Conservation (phyloP, 2,329 filamentous ascomycete species). For the Exophiala sideris region DNA sequence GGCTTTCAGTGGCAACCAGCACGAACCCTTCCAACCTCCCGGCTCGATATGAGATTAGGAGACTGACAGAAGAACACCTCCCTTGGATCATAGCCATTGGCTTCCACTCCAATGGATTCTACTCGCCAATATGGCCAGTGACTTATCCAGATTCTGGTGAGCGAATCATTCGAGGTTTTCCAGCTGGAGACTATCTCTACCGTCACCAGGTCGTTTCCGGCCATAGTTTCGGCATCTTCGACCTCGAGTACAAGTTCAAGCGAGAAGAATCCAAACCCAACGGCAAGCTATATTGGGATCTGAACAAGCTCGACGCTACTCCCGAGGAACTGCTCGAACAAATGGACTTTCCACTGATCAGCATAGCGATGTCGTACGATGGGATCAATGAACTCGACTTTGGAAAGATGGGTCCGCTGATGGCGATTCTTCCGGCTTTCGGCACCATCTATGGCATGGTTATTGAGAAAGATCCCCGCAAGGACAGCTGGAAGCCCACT, state of each 20-base stretch:
- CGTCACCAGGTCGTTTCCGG: constrained; percentile 35
- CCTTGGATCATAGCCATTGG: constrained; percentile 19
- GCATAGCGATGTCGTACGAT: constrained; percentile 38
- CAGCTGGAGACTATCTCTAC: constrained; percentile 32
- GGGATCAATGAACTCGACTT: constrained; percentile 25
- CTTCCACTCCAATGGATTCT: constrained; percentile 23
- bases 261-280: constrained; percentile 31
- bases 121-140: constrained; percentile 24
- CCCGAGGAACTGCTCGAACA: constrained; percentile 23
- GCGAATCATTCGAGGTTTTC: constrained; percentile 5
- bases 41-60: constrained; percentile 21
- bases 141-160: constrained; percentile 16
- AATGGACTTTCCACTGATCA: constrained; percentile 41
- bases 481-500: constrained; percentile 32
- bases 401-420: constrained; percentile 24
- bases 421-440: constrained; percentile 17
- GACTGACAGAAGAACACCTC: constrained; percentile 14
- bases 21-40: constrained; percentile 13
- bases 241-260: constrained; percentile 38
- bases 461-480: constrained; percentile 14
- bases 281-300: constrained; percentile 26
- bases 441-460: constrained; percentile 16
- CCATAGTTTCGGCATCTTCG: constrained; percentile 39
- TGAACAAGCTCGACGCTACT: constrained; percentile 8
- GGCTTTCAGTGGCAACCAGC: constrained; percentile 11